Percentiles rank a stretch among this genome's conserved stretches.
These are phyloP conservation scores for Trichoderma arundinaceum DNA, from an alignment of 2,329 filamentous ascomycete genomes.

Conservation along the genomic window DNA sequence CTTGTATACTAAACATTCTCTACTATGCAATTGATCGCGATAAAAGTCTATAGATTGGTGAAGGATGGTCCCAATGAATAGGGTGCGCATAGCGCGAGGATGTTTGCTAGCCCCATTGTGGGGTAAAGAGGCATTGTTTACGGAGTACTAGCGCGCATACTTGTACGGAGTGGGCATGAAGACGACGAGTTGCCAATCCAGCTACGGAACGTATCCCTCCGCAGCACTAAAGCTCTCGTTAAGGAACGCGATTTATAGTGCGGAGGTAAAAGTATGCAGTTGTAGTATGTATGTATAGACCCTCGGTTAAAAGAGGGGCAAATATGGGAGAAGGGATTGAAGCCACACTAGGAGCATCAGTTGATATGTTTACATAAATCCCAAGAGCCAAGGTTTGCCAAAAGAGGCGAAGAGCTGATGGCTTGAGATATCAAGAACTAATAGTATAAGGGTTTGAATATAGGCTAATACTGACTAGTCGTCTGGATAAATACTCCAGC, in stretches of 20 bases:
- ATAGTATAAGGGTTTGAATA: not conserved
- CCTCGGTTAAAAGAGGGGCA: slow-evolving; percentile 27
- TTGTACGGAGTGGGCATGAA: too few species aligned
- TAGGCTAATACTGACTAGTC: slow-evolving; percentile 23
- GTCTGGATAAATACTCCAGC: slow-evolving; percentile 18
- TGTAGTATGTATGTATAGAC: not conserved
- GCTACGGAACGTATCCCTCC: slow-evolving; percentile 3
- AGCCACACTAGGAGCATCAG: not conserved
- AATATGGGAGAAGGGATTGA: not conserved
- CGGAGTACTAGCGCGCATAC: too few species aligned
- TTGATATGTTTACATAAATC: not conserved
- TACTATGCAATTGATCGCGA: too few species aligned
- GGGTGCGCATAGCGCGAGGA: too few species aligned
- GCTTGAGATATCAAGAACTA: not conserved
- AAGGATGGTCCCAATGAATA: too few species aligned
- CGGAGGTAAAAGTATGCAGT: too few species aligned
- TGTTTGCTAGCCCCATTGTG: too few species aligned
- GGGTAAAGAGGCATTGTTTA: too few species aligned
- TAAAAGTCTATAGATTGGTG: too few species aligned
- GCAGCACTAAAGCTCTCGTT: not conserved
- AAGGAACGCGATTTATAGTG: not conserved
- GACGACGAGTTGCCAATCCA: not conserved
- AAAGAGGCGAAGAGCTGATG: not conserved
- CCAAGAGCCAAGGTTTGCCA: not conserved
- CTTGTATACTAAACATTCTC: too few species aligned